Conservation (phyloP, 2,329 filamentous ascomycete species). For the Claviceps digitariae region DNA sequence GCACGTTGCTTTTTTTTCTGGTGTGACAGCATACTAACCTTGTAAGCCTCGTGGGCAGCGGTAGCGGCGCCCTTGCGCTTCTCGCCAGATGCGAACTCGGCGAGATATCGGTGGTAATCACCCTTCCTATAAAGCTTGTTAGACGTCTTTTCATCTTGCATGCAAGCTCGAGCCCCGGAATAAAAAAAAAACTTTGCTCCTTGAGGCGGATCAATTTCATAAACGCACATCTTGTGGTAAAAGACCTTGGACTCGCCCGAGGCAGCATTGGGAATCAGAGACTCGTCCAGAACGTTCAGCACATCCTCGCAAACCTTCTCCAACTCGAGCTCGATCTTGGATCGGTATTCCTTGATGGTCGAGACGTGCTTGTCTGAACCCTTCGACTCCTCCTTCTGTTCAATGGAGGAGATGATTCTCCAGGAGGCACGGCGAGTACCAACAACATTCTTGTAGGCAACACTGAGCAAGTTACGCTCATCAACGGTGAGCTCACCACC, state of each 20-base stretch:
- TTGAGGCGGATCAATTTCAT: background rate
- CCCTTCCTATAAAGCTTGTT: constrained; percentile 56
- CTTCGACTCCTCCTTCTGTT: constrained; percentile 99
- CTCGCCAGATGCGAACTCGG: constrained; percentile 85
- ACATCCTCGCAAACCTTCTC: constrained; percentile 98
- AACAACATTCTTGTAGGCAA: constrained; percentile 99
- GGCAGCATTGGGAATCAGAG: constrained; percentile 89
- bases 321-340: constrained; percentile 96
- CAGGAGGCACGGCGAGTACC: constrained; percentile 96
- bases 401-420: constrained; percentile 99
- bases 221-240: constrained; percentile 95
- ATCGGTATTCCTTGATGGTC: constrained; percentile 92
- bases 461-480: constrained; percentile 96
- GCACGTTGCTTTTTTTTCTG: constrained; percentile 7
- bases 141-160: background rate
- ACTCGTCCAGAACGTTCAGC: constrained; percentile 84
- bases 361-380: constrained; percentile 87
- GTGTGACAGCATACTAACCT: constrained; percentile 44
- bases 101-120: constrained; percentile 91
- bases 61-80: constrained; percentile 83
- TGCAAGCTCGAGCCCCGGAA: too few relatives aligned
- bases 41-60: constrained; percentile 89
- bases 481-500: constrained; percentile 76
- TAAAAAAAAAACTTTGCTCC: background rate
- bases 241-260: constrained; percentile 99